These are phyloP conservation scores for Kondoa subrosea DNA, from an alignment of 768 basidiomycete species.

Conservation along the genomic window DNA sequence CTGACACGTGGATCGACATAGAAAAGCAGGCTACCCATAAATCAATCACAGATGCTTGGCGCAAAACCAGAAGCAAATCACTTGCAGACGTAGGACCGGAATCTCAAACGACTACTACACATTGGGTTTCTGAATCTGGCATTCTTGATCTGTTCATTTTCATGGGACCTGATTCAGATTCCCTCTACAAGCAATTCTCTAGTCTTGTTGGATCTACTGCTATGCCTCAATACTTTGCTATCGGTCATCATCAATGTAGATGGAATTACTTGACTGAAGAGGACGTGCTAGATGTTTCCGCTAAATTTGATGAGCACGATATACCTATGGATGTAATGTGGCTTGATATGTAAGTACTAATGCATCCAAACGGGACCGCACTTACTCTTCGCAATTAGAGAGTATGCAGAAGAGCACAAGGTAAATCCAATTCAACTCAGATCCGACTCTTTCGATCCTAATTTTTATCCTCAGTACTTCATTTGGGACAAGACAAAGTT, in stretches of 20 bases:
- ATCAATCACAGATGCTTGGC: slow-evolving; percentile 28
- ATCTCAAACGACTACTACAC: slow-evolving; percentile 52
- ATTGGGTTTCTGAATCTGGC: slow-evolving; percentile 96
- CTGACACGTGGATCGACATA: slow-evolving; percentile 91
- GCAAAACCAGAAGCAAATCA: slow-evolving; percentile 11
- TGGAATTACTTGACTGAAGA: slow-evolving; percentile 93
- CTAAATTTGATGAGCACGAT: slow-evolving; percentile 77
- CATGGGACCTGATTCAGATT: slow-evolving; percentile 68
- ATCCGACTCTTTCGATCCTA: background rate
- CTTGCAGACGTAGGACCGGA: slow-evolving; percentile 11
- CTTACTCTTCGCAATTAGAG: background rate
- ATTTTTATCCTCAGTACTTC: slow-evolving; percentile 61
- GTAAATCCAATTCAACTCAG: background rate
- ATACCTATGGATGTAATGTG: slow-evolving; percentile 93
- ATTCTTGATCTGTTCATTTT: slow-evolving; percentile 86
- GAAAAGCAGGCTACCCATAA: slow-evolving; percentile 43
- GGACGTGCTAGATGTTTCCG: slow-evolving; percentile 69
- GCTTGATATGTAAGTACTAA: slow-evolving; percentile 91
- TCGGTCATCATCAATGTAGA: slow-evolving; percentile 92
- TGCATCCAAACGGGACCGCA: slow-evolving; percentile 36
- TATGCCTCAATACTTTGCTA: slow-evolving; percentile 75
- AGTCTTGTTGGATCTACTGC: slow-evolving; percentile 66
- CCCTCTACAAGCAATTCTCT: slow-evolving; percentile 72
- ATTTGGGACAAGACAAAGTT: slow-evolving; percentile 86
- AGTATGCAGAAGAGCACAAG: slow-evolving; percentile 8